Conservation (phyloP, 2,329 filamentous ascomycete species). For the Beauveria caledonica region DNA sequence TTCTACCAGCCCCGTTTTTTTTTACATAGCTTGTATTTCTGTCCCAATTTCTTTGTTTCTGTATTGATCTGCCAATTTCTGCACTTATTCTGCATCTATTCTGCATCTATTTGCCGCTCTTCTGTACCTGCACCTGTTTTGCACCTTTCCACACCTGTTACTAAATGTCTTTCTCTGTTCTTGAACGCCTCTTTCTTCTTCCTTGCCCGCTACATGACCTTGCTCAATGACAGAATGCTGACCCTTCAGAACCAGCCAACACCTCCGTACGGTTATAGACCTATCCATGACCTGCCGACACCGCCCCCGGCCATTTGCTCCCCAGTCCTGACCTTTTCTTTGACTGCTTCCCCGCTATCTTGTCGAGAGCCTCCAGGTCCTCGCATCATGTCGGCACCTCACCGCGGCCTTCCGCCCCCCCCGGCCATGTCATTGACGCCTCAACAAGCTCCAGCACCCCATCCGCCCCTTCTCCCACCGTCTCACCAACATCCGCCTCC, state of each 20-base stretch:
- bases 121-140: neutral
- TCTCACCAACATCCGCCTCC: slow-evolving; percentile 10
- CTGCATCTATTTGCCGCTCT: too few relatives aligned
- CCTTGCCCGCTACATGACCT: neutral
- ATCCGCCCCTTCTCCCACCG: slow-evolving; percentile 1
- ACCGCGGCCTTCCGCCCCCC: slow-evolving; percentile 55
- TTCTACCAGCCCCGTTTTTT: slow-evolving; percentile 3
- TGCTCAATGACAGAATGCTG: slow-evolving; percentile 35
- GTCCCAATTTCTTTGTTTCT: neutral
- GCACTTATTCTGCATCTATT: neutral
- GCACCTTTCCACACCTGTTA: neutral
- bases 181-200: neutral
- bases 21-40: slow-evolving; percentile 4
- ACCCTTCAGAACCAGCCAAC: slow-evolving; percentile 41
- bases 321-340: slow-evolving; percentile 30
- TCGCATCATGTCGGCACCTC: slow-evolving; percentile 54
- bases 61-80: neutral
- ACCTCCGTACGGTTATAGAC: slow-evolving; percentile 36
- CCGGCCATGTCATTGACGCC: slow-evolving; percentile 48
- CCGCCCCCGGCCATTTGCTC: slow-evolving; percentile 38
- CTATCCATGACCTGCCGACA: slow-evolving; percentile 45
- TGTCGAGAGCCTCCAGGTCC: slow-evolving; percentile 33
- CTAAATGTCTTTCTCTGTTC: neutral
- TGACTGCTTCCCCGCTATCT: slow-evolving; percentile 14
- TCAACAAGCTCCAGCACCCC: slow-evolving; percentile 21